phyloP scores from a whole-genome alignment of 2,329 filamentous ascomycete genomes.

The Neonectria ditissima region DNA sequence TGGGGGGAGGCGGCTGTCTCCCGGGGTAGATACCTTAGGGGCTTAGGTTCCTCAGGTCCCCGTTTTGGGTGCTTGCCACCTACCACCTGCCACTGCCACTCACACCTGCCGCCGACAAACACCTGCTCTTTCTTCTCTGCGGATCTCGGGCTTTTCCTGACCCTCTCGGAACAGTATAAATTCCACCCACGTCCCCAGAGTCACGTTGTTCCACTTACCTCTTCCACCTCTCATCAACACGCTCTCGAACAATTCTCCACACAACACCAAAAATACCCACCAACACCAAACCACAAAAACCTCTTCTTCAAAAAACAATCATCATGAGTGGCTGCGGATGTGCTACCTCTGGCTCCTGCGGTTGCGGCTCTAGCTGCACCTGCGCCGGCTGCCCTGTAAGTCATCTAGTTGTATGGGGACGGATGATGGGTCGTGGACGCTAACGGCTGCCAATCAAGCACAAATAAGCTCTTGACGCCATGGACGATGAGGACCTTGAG shows the following conservation, averaged over 20 bases:
- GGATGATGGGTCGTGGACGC: constrained; percentile 14
- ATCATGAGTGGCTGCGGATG: constrained; percentile 59
- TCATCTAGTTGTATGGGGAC: constrained; percentile 17
- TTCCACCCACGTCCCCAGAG: not conserved
- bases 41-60: not conserved
- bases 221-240: constrained; percentile 16
- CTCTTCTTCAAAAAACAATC: constrained; percentile 34
- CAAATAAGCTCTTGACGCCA: constrained; percentile 40
- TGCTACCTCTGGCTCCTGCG: constrained; percentile 54
- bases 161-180: not conserved
- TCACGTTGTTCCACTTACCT: not conserved
- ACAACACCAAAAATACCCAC: constrained; percentile 8
- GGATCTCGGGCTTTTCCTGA: not conserved
- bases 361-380: constrained; percentile 57
- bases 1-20: not conserved
- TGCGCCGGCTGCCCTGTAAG: constrained; percentile 59
- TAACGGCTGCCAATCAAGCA: constrained; percentile 45
- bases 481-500: constrained; percentile 43
- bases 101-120: not conserved
- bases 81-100: not conserved
- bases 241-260: constrained; percentile 12
- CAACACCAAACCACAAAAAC: constrained; percentile 17
- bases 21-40: no score
- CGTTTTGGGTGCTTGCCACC: constrained; percentile 4
- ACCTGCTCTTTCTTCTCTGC: not conserved